Base-by-base conservation (phyloP, 257 asterid genomes). In the Nicotiana undulata region DNA sequence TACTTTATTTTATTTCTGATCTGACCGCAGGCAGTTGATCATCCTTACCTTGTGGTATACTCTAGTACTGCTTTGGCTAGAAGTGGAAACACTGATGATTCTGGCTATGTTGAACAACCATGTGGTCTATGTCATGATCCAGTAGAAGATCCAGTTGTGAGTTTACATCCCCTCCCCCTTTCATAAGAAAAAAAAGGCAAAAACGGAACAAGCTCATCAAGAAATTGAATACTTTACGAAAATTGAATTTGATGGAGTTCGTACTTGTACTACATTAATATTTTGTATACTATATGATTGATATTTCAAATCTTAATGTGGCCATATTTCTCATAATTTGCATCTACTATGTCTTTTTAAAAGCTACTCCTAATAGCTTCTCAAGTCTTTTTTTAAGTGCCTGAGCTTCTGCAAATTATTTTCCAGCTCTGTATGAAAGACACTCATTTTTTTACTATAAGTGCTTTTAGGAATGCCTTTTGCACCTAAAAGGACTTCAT, bases 41-140 rank as follows among this genome's bases (percentile, higher is more conserved):
- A 95, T 87, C 97, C 99, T 81, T 93, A 95, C 89, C 99, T 95
- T 80, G 97, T 95, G 77, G 97, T 90, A 81, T 93, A 95, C 90
- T 93, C 97, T 67, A 88, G 76, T 75, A 81, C 93, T 78, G 80
- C 97, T 81, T 81, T 86, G 89, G 92, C 85, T 80, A 90, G 91
- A 79, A 90, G 79, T 86, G 92, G 85, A 81, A 83, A 82, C 81
- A 40, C 85, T 70, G 88, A 81, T 85, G 91, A 85, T 64, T 84
- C 85, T 76, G 77, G 83, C 82, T 86, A 74, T 55, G 89, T 66
- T 72, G 91, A 85, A 75, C 90, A 82, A 79, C 79, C 51, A 26
- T 95, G 98, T 87, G 87, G 92, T 79, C 65, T 90, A 77, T 95
- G 99, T 80, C 88, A 86, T 78, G 98, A 92, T 74, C 70, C 88